A percentile compares a stretch with the other conserved stretches of the same genome.
Evolutionary conservation across 1,284 basidiomycete genomes (phyloP).

Genomic region (Rhodotorula sp.): DNA sequence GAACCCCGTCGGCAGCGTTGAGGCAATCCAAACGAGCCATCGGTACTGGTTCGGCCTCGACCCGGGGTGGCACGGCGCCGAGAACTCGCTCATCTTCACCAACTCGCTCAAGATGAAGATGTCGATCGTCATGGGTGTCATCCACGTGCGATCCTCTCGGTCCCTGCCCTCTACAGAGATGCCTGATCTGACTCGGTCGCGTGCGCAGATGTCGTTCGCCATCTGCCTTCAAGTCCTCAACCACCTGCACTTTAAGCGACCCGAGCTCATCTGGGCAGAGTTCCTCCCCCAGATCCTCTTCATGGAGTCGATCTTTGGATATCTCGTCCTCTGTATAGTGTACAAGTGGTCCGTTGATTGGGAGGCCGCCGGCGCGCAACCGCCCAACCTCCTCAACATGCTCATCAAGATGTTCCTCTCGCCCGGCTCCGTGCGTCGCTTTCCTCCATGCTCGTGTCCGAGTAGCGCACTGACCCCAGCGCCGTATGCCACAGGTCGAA

Average conservation of each 20-base stretch:
- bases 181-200: conserved; percentile 28
- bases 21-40: conserved; percentile 63
- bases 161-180: background rate
- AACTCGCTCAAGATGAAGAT: conserved; percentile 99
- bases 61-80: conserved; percentile 91
- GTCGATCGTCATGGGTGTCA: conserved; percentile 94
- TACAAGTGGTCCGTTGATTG: conserved; percentile 98
- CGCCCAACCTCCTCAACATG: conserved; percentile 93
- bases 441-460: background rate
- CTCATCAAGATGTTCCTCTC: conserved; percentile 90
- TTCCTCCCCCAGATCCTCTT: conserved; percentile 98
- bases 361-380: conserved; percentile 65
- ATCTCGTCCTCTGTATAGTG: conserved; percentile 89
- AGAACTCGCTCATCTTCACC: conserved; percentile 89
- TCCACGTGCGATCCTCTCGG: conserved; percentile 68
- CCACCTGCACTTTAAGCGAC: conserved; percentile 87
- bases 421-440: conserved; percentile 62
- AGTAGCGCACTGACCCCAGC: conserved; percentile 22
- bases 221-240: conserved; percentile 94
- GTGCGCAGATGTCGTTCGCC: conserved; percentile 91
- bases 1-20: conserved; percentile 55
- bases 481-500: conserved; percentile 57
- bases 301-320: conserved; percentile 95
- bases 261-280: conserved; percentile 83
- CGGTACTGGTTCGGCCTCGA: conserved; percentile 93